Evolutionary conservation across 148 eudicot genomes (phyloP), one percentile per base, ranked within the genome.

Genomic region (Selenicereus undatus): DNA sequence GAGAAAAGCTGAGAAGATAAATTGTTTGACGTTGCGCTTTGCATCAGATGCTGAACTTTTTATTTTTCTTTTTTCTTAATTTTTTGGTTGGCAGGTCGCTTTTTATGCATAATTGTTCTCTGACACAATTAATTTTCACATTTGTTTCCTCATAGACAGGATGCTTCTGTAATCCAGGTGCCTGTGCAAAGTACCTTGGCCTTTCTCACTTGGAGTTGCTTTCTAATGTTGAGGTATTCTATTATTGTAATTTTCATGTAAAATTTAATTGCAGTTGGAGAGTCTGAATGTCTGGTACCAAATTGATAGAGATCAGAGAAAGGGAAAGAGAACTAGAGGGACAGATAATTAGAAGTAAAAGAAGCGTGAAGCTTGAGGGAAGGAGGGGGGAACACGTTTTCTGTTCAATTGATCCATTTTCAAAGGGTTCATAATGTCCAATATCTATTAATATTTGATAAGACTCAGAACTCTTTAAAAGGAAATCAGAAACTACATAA

Each of bases 111-210:
- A n/a, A 77, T 78, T 75, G 32, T 78, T 68, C 51, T 51, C 79
- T 82, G 78, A 80, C 71, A 75, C 74, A 36, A 29, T 72, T 79
- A 17, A 73, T 83, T 81, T 72, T 82, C 29, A 65, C 62, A n/a
- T 54, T 39, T 80, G 21, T 76, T 82, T 48, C 78, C 80, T 21
- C 86, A 81, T 91, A 96, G 99, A 91, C 99, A 88, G 99, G 99
- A 86, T 96, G 99, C 83, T 96, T 96, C 85, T 96, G 99, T 87
- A 96, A 96, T 90, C 99, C 99, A 81, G 99, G 99, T 66, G 98
- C 98, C 26, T 93, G 99, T 82, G 91, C 99, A 24, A 96, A 93
- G 85, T 90, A 90, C 88, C 94, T 96, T 84, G 95, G 90, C 76
- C 90, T 96, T 84, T 92, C 97, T 85, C 99, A 96, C 77, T 86